Evolutionary conservation across 768 basidiomycete species (phyloP).

Genomic region (Serpula lacrymans): DNA sequence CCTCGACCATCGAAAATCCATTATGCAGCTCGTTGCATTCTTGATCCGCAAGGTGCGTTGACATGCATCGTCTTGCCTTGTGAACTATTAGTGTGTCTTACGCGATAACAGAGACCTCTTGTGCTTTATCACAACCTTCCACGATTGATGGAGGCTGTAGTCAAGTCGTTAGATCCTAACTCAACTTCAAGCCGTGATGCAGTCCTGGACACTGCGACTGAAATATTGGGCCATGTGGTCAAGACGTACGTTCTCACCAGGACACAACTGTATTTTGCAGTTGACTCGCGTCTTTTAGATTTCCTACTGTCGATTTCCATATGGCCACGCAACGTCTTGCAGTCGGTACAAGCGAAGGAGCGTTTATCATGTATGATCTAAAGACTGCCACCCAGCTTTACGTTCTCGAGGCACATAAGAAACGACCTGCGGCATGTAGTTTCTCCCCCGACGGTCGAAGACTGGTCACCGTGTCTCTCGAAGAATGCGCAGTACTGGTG

Average conservation of each 20-base stretch:
- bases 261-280: background rate
- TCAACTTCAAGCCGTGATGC: constrained; percentile 73
- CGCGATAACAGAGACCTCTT: constrained; percentile 62
- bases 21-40: constrained; percentile 92
- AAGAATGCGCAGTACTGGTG: constrained; percentile 79
- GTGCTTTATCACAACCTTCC: constrained; percentile 84
- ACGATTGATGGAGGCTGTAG: constrained; percentile 88
- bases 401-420: constrained; percentile 89
- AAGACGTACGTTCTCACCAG: constrained; percentile 83
- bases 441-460: constrained; percentile 94
- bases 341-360: constrained; percentile 93
- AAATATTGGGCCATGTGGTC: constrained; percentile 93
- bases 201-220: constrained; percentile 86
- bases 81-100: no score
- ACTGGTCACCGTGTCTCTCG: constrained; percentile 82
- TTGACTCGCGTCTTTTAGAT: constrained; percentile 61
- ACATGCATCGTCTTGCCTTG: background rate
- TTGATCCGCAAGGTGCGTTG: constrained; percentile 78
- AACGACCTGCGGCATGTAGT: constrained; percentile 75
- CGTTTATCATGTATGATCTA: constrained; percentile 93
- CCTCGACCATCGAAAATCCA: constrained; percentile 76
- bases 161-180: constrained; percentile 94
- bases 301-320: constrained; percentile 93
- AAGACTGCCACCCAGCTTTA: constrained; percentile 95
- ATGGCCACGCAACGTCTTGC: constrained; percentile 82